Base-by-base conservation (phyloP, 2,329 filamentous ascomycete species). In the Cordyceps tenuipes region DNA sequence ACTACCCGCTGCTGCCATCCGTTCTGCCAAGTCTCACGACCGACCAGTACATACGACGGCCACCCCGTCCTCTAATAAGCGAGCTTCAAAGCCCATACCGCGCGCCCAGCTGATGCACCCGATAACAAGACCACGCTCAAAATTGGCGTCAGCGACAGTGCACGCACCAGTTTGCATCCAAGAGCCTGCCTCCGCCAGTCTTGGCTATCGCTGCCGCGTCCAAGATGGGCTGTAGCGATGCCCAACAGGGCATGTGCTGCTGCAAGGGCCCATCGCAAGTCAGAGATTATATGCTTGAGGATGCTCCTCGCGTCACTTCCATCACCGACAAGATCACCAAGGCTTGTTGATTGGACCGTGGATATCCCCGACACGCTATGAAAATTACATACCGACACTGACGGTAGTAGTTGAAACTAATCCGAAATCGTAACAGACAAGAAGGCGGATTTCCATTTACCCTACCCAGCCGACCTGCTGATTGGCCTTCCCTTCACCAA, bases 131-230 rank as follows among this genome's bases (percentile, higher is more conserved):
- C n/a, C 21, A 19, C 46, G 46, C 21, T 39, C n/a, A 41, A 41
- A 50, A 23, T 36, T 43, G 55, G 46, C 23, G 55, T 43, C 46
- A 36, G 48, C 34, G 29, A 51, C 47, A 58, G 31, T 51, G 36
- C 56, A 46, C 43, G 23, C 56, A 36, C 47, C 51, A 44, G 56
- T 46, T 58, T 51, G 47, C 56, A 50, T 51, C 55, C 13, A 58
- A 57, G 34, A 9, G 55, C 12, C 47, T 10, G 41, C 15, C 47
- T 44, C 47, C 56, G 31, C 47, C 23, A 44, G 23, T 58, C 56
- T 58, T 58, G 56, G 50, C 56, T 36, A 47, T 58, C 26, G 21
- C 34, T 51, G 36, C 47, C 47, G 50, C 36, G 34, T 49, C 55
- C 17, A 21, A 2, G 55, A 49, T 57, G 19, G 5, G 23, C 41